Conservation (phyloP, 2,329 filamentous ascomycete species). For the Cytospora chrysosperma region DNA sequence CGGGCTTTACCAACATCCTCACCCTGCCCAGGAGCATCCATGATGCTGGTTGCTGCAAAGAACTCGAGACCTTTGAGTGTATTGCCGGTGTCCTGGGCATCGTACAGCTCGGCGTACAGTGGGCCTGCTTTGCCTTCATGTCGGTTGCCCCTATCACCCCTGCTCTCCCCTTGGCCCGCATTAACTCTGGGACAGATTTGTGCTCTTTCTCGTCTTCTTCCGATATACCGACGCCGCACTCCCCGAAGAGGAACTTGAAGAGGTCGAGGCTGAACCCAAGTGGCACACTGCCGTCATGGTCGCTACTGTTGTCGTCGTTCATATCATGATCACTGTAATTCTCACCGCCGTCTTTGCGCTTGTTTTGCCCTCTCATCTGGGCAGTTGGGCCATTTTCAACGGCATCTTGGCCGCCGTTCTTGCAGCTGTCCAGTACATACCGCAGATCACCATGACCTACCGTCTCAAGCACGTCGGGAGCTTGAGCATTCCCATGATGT, state of each 20-base stretch:
- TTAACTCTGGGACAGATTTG: constrained; percentile 57
- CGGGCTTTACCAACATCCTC: constrained; percentile 88
- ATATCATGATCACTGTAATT: constrained; percentile 70
- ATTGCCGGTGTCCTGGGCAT: constrained; percentile 84
- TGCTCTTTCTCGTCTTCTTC: constrained; percentile 95
- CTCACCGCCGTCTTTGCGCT: constrained; percentile 67
- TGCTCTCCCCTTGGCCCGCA: too few relatives aligned
- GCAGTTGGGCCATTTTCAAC: constrained; percentile 80
- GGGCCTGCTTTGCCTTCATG: constrained; percentile 91
- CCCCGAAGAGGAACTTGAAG: constrained; percentile 47
- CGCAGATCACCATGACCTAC: constrained; percentile 92
- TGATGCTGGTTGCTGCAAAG: constrained; percentile 82
- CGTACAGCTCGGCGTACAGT: constrained; percentile 86
- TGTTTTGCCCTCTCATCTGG: constrained; percentile 61
- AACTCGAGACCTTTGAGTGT: constrained; percentile 79
- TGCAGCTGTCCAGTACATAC: constrained; percentile 86
- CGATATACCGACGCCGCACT: constrained; percentile 59
- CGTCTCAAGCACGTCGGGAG: constrained; percentile 82
- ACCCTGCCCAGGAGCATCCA: constrained; percentile 78
- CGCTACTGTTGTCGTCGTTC: constrained; percentile 68
- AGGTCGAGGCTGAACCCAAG: constrained; percentile 53
- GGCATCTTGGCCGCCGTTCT: constrained; percentile 77
- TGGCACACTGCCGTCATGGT: constrained; percentile 80
- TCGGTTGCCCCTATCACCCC: constrained; percentile 45
- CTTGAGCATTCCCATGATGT: constrained; percentile 96